Percentiles rank a stretch among this genome's conserved stretches.
phyloP scores from a whole-genome alignment of 345 rosid species.

The Excoecaria cochinchinensis region DNA sequence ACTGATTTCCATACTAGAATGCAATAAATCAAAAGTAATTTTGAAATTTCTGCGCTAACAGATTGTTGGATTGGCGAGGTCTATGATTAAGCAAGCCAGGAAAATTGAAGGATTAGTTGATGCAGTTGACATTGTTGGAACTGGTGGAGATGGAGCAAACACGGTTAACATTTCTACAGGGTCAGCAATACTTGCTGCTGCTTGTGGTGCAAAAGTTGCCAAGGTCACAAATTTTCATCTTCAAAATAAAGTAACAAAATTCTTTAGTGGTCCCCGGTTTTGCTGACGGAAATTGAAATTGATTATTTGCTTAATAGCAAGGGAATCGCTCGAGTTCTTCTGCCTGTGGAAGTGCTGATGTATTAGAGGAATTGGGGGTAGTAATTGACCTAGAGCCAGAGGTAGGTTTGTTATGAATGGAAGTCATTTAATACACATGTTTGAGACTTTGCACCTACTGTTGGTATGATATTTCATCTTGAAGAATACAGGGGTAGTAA shows the following conservation, averaged over 20 bases:
- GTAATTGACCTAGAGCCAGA: slow-evolving; percentile 73
- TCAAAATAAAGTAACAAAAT: background rate
- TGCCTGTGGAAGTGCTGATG: slow-evolving; percentile 99
- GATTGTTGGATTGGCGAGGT: slow-evolving; percentile 87
- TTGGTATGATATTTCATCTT: background rate
- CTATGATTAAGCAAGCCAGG: slow-evolving; percentile 71
- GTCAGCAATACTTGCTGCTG: slow-evolving; percentile 88
- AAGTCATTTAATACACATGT: slow-evolving; percentile 10
- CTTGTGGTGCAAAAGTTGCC: slow-evolving; percentile 96
- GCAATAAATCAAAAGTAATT: background rate
- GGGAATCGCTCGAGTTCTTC: slow-evolving; percentile 97
- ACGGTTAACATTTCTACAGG: slow-evolving; percentile 96
- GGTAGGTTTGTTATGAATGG: slow-evolving; percentile 33
- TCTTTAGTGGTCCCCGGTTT: background rate
- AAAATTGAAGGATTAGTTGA: slow-evolving; percentile 76
- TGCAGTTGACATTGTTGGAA: slow-evolving; percentile 88
- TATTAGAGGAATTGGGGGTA: slow-evolving; percentile 77
- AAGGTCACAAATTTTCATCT: slow-evolving; percentile 45
- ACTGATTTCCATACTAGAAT: background rate
- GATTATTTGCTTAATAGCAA: slow-evolving; percentile 51
- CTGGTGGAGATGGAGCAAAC: slow-evolving; percentile 94
- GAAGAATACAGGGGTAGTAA: background rate
- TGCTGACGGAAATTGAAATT: background rate
- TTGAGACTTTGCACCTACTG: background rate
- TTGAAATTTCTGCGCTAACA: slow-evolving; percentile 10